Evolutionary conservation across 495 filamentous ascomycete genomes (phyloP).

Genomic region (Schizothecium vesticola): DNA sequence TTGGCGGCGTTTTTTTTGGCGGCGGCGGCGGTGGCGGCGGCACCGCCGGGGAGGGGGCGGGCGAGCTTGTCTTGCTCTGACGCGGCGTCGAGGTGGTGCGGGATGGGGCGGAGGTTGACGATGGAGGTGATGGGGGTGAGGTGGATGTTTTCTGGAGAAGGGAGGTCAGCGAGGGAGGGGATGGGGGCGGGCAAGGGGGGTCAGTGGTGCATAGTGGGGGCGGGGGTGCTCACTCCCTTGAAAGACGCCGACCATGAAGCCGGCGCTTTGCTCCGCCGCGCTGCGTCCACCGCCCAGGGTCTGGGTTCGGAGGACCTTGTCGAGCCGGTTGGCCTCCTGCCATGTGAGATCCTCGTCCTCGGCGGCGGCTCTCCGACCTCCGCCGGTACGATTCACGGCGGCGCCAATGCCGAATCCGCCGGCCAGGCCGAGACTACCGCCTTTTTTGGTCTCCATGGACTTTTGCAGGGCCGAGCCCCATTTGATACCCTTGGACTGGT

Average conservation of each 20-base stretch:
- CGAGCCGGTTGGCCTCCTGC: constrained; percentile 40
- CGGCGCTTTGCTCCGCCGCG: constrained; percentile 30
- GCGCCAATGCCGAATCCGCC: constrained; percentile 44
- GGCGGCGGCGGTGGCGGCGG: constrained; percentile 10
- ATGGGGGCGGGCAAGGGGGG: too few relatives aligned
- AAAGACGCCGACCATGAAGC: constrained; percentile 47
- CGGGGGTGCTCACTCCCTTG: constrained; percentile 35
- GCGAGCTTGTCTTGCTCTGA: constrained; percentile 39
- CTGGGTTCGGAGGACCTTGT: constrained; percentile 39
- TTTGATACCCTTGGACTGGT: constrained; percentile 42
- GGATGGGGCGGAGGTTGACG: constrained; percentile 42
- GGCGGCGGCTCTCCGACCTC: constrained; percentile 16
- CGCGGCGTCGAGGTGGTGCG: constrained; percentile 44
- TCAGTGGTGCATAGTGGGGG: background rate
- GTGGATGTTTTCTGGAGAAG: constrained; percentile 43
- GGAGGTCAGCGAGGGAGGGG: too few relatives aligned
- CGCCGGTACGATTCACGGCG: constrained; percentile 10
- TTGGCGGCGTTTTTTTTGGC: constrained; percentile 23
- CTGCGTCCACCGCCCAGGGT: constrained; percentile 39
- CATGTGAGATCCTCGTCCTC: constrained; percentile 29
- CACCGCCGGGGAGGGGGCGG: constrained; percentile 21
- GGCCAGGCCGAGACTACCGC: constrained; percentile 41
- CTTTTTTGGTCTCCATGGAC: constrained; percentile 40
- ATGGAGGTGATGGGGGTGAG: constrained; percentile 42
- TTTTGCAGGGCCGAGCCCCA: constrained; percentile 41